A percentile compares a stretch with the other conserved stretches of the same genome.
Evolutionary conservation across 768 basidiomycete genomes (phyloP).

Genomic region (Plicaturopsis crispa): DNA sequence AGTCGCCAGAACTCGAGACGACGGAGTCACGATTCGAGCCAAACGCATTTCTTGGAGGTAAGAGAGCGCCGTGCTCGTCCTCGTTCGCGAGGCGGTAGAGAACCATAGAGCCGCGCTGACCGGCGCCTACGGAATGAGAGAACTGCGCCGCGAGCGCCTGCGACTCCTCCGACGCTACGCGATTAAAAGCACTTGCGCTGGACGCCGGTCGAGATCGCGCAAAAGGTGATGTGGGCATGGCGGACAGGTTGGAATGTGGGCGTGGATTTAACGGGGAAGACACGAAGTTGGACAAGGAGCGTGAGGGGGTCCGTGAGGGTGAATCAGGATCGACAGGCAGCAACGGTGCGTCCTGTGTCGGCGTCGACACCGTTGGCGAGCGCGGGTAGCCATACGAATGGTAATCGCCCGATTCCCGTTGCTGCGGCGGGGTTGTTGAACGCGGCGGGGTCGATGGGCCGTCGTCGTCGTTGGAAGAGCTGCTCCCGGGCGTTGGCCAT

Average conservation of each 20-base stretch:
- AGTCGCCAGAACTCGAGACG: slow-evolving; percentile 46
- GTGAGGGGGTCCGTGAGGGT: slow-evolving; percentile 15
- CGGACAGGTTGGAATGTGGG: slow-evolving; percentile 12
- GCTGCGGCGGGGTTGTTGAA: too few relatives aligned
- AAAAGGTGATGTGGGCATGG: slow-evolving; percentile 10
- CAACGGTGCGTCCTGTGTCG: slow-evolving; percentile 23
- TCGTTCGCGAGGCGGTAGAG: slow-evolving; percentile 54
- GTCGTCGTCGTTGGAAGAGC: too few relatives aligned
- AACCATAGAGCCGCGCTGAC: slow-evolving; percentile 52
- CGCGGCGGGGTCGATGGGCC: too few relatives aligned
- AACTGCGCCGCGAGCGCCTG: slow-evolving; percentile 29
- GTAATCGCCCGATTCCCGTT: too few relatives aligned
- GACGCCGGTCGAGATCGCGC: slow-evolving; percentile 30
- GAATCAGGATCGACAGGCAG: slow-evolving; percentile 13
- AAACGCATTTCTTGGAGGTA: slow-evolving; percentile 23
- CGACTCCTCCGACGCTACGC: slow-evolving; percentile 36
- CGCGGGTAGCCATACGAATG: too few relatives aligned
- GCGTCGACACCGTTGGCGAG: too few relatives aligned
- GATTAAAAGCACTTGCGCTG: slow-evolving; percentile 32
- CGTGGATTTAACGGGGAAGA: slow-evolving; percentile 50
- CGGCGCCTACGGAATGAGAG: slow-evolving; percentile 8
- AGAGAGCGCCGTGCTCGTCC: slow-evolving; percentile 21
- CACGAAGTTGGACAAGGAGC: slow-evolving; percentile 28
- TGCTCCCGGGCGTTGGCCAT: too few relatives aligned
- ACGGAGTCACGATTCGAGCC: slow-evolving; percentile 32